Conservation (phyloP, 225 moss, liverwort and hornwort genomes). For the Marchantia polymorpha region DNA sequence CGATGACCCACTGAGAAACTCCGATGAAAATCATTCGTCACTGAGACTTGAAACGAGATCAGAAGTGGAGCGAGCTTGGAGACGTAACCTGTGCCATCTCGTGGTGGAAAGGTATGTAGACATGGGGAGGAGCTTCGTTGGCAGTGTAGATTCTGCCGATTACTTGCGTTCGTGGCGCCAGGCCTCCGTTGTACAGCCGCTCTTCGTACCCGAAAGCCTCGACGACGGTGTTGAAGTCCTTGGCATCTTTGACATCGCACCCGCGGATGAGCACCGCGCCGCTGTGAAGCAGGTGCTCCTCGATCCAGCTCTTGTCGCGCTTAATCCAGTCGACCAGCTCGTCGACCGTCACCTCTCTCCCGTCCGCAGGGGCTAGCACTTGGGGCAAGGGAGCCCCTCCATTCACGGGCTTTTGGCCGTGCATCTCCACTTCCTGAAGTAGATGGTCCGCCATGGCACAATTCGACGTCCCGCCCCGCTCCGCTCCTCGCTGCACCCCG, state of each 20-base stretch:
- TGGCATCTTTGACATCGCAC: slow-evolving; percentile 15
- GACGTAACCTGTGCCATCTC: slow-evolving; percentile 27
- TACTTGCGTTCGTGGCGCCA: slow-evolving; percentile 23
- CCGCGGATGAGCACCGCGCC: slow-evolving; percentile 23
- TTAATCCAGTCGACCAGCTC: slow-evolving; percentile 24
- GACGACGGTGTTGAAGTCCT: slow-evolving; percentile 22
- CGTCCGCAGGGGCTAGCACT: slow-evolving; percentile 8
- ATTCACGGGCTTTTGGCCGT: slow-evolving; percentile 5
- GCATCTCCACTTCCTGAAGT: slow-evolving; percentile 12
- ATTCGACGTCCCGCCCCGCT: neutral
- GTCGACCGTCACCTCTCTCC: neutral
- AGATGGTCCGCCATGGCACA: neutral
- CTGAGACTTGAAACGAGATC: too few relatives aligned
- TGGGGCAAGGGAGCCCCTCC: neutral
- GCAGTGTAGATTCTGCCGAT: slow-evolving; percentile 24
- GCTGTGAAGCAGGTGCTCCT: slow-evolving; percentile 13
- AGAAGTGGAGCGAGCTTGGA: too few relatives aligned
- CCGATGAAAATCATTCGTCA: too few relatives aligned
- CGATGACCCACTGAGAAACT: too few relatives aligned
- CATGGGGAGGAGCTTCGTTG: slow-evolving; percentile 20
- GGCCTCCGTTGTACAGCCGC: slow-evolving; percentile 17
- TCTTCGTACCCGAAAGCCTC: slow-evolving; percentile 35
- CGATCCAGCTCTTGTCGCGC: slow-evolving; percentile 23
- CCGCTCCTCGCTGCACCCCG: neutral
- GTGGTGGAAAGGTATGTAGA: slow-evolving; percentile 28